These are phyloP conservation scores for Lepraria neglecta DNA, from an alignment of 495 filamentous ascomycete genomes.

Conservation along the genomic window DNA sequence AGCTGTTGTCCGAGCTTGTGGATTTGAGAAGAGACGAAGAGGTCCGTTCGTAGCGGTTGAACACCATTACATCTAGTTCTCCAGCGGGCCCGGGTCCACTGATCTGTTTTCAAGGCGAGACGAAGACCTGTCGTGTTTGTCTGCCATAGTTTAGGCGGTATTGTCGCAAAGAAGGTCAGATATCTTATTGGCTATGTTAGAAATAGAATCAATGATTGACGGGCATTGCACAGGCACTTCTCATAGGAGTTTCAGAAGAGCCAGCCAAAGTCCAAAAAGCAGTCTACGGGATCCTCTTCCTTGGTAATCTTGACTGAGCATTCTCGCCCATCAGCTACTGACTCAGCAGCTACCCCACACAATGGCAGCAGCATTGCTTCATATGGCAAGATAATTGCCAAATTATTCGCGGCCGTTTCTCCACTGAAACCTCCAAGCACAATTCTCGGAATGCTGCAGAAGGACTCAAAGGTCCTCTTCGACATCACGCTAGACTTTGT, in stretches of 20 bases:
- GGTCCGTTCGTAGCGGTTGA: not conserved
- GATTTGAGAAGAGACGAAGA: conserved; percentile 18
- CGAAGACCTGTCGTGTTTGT: conserved; percentile 4
- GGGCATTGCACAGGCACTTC: not conserved
- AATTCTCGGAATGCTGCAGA: too few species aligned
- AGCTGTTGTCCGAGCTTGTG: conserved; percentile 8
- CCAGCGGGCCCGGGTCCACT: not conserved
- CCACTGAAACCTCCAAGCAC: too few species aligned
- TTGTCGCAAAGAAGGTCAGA: not conserved
- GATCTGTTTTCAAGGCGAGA: not conserved
- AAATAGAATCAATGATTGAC: not conserved
- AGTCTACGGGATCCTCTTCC: not conserved
- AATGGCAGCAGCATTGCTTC: too few species aligned
- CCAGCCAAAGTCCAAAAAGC: not conserved
- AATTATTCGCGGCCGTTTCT: too few species aligned
- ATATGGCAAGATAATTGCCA: too few species aligned
- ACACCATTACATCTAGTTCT: not conserved
- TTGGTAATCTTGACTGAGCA: not conserved
- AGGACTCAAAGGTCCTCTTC: too few species aligned
- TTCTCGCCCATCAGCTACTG: not conserved
- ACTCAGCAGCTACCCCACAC: too few species aligned
- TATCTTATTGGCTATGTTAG: not conserved
- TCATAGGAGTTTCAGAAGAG: not conserved
- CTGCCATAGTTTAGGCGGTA: conserved; percentile 2
- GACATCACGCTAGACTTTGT: too few species aligned